phyloP scores from a whole-genome alignment of 1,139 yeast genomes.

The Kodamaea suecica region DNA sequence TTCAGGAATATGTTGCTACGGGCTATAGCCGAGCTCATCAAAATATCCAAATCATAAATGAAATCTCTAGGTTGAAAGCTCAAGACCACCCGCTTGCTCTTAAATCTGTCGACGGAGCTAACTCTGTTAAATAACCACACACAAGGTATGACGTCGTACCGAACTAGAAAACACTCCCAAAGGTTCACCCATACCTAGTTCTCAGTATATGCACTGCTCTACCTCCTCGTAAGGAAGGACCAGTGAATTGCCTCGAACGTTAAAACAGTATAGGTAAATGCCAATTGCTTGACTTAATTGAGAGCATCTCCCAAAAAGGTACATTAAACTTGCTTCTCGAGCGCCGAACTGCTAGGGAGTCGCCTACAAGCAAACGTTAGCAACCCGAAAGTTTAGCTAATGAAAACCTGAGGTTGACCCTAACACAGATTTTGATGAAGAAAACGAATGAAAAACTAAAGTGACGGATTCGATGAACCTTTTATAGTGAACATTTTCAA shows the following conservation, averaged over 20 bases:
- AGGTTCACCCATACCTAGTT: slow-evolving; percentile 26
- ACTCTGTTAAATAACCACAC: slow-evolving; percentile 58
- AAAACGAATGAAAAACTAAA: slow-evolving; percentile 3
- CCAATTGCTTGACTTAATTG: slow-evolving; percentile 21
- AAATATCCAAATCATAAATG: slow-evolving; percentile 8
- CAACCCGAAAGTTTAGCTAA: slow-evolving; percentile 33
- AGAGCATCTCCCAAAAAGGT: slow-evolving; percentile 13
- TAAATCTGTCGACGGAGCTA: slow-evolving; percentile 86
- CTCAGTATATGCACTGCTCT: slow-evolving; percentile 41
- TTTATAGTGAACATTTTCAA: no score
- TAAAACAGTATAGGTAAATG: slow-evolving; percentile 25
- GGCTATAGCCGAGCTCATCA: slow-evolving; percentile 52
- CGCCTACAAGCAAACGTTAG: slow-evolving; percentile 29
- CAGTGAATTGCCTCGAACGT: slow-evolving; percentile 28
- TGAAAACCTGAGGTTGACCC: slow-evolving; percentile 36
- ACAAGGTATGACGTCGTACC: slow-evolving; percentile 20
- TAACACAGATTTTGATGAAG: slow-evolving; percentile 46
- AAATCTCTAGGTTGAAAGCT: slow-evolving; percentile 46
- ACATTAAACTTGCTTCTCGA: slow-evolving; percentile 55
- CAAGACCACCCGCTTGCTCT: slow-evolving; percentile 63
- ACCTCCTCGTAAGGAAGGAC: slow-evolving; percentile 47
- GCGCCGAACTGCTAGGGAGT: slow-evolving; percentile 65
- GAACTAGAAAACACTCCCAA: slow-evolving; percentile 12
- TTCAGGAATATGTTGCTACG: slow-evolving; percentile 88
- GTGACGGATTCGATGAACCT: neutral